Conservation (phyloP, 148 eudicot genomes). For the Spergularia bocconei region DNA sequence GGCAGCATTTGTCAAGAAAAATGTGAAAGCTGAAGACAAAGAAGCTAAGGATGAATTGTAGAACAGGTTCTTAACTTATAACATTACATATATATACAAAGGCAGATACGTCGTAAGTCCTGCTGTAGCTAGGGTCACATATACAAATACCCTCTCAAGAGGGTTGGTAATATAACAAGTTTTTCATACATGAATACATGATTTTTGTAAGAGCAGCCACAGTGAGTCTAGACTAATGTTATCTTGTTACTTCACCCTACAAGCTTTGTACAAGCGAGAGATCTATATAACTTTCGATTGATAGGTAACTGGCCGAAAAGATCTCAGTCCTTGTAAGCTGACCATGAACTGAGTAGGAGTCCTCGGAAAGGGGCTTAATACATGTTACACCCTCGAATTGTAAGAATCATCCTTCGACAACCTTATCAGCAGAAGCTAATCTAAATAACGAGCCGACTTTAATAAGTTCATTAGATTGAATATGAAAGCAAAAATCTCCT, state of each 20-base stretch:
- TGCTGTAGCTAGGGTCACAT: neutral
- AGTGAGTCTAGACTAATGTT: neutral
- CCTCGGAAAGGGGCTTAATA: too few species aligned
- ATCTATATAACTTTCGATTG: neutral
- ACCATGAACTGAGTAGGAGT: too few species aligned
- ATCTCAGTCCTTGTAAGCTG: too few species aligned
- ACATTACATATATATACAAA: neutral
- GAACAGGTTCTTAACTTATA: constrained; percentile 14
- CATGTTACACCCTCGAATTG: too few species aligned
- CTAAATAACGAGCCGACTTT: too few species aligned
- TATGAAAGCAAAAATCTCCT: too few species aligned
- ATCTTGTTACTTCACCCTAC: neutral
- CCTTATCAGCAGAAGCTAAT: too few species aligned
- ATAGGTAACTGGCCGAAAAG: too few species aligned
- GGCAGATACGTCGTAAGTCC: neutral
- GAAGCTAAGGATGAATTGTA: constrained; percentile 68
- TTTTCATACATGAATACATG: neutral
- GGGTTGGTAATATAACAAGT: neutral
- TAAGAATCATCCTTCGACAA: too few species aligned
- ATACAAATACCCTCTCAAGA: neutral
- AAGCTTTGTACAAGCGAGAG: neutral
- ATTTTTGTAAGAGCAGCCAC: constrained; percentile 21
- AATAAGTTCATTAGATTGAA: too few species aligned
- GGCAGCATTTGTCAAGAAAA: constrained; percentile 72
- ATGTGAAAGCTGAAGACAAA: constrained; percentile 43